These are phyloP conservation scores for Phytophthora citrophthora DNA, from an alignment of 352 stramenopile species.

Conservation along the genomic window DNA sequence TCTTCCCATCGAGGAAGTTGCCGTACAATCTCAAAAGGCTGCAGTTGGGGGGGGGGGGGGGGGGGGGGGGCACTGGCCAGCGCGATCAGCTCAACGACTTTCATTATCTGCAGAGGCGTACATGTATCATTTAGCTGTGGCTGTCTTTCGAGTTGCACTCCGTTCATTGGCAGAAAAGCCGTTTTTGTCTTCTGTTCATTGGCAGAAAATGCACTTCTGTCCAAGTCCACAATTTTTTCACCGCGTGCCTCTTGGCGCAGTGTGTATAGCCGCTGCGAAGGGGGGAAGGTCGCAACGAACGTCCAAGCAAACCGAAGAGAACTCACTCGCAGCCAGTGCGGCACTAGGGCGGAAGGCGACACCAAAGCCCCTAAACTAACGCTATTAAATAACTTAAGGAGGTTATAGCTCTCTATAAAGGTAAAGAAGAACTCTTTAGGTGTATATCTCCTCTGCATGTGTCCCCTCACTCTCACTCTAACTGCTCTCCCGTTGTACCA, in stretches of 20 bases:
- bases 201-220: constrained; percentile 8
- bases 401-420: background rate
- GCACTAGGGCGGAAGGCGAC: constrained; percentile 4
- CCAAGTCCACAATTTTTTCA: constrained; percentile 25
- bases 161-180: constrained; percentile 17
- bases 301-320: constrained; percentile 10
- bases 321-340: constrained; percentile 17
- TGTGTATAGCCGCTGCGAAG: constrained; percentile 17
- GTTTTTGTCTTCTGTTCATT: constrained; percentile 4
- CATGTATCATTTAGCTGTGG: too few relatives aligned
- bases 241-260: constrained; percentile 25
- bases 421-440: background rate
- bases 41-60: too few relatives aligned
- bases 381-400: too few relatives aligned
- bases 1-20: constrained; percentile 11
- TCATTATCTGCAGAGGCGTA: too few relatives aligned
- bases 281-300: constrained; percentile 24
- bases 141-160: too few relatives aligned
- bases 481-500: background rate
- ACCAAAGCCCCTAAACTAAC: background rate
- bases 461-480: background rate
- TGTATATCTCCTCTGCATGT: background rate
- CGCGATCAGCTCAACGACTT: constrained; percentile 6
- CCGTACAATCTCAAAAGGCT: background rate
- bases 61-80: background rate